A percentile compares a stretch with the other conserved stretches of the same genome.
phyloP scores from a whole-genome alignment of 345 rosid genomes.

The Eucalyptus virginea region DNA sequence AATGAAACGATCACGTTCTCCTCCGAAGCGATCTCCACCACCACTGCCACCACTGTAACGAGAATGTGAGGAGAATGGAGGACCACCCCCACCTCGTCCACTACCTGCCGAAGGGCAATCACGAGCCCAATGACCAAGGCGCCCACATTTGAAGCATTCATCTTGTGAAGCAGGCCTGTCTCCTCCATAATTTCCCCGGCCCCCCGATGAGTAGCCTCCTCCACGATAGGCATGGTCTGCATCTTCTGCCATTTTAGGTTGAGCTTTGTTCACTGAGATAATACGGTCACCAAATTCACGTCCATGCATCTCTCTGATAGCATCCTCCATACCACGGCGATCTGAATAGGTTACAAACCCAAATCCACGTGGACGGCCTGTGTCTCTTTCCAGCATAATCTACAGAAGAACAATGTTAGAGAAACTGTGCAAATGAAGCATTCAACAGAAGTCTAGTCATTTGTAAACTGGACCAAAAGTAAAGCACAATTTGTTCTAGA shows the following conservation, averaged over 20 bases:
- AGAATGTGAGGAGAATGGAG: slow-evolving; percentile 62
- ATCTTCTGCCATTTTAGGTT: slow-evolving; percentile 77
- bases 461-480: neutral
- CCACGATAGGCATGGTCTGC: slow-evolving; percentile 78
- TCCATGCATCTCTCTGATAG: slow-evolving; percentile 96
- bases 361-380: slow-evolving; percentile 93
- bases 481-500: neutral
- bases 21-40: slow-evolving; percentile 64
- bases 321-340: slow-evolving; percentile 92
- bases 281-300: slow-evolving; percentile 78
- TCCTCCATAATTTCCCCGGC: slow-evolving; percentile 54
- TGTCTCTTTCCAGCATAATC: slow-evolving; percentile 97
- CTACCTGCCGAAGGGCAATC: slow-evolving; percentile 89
- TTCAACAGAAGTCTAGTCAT: neutral
- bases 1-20: slow-evolving; percentile 76
- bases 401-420: neutral
- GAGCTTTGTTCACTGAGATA: slow-evolving; percentile 97
- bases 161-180: slow-evolving; percentile 76
- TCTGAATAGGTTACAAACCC: slow-evolving; percentile 93
- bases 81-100: slow-evolving; percentile 64
- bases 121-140: slow-evolving; percentile 95
- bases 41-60: slow-evolving; percentile 68
- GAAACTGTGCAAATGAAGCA: neutral
- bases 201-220: slow-evolving; percentile 67
- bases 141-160: slow-evolving; percentile 96